phyloP scores from a whole-genome alignment of 805 yeast species.

The Hagleromyces aurorensis region DNA sequence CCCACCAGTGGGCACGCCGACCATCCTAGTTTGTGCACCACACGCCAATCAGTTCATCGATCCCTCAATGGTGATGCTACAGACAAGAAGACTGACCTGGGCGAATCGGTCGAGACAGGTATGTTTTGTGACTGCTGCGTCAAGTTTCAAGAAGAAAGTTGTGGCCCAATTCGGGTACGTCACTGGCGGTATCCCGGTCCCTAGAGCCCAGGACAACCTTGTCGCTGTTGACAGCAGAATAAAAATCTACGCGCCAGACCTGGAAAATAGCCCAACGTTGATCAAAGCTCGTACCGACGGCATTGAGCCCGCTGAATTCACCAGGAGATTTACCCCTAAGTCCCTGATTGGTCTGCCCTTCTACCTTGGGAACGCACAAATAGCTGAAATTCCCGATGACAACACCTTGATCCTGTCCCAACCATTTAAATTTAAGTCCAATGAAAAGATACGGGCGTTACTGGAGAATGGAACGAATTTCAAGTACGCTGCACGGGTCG shows the following conservation, averaged over 20 bases:
- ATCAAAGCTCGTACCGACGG: slow-evolving; percentile 47
- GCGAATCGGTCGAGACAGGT: slow-evolving; percentile 46
- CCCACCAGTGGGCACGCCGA: slow-evolving; percentile 36
- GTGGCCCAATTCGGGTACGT: slow-evolving; percentile 71
- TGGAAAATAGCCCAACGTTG: slow-evolving; percentile 38
- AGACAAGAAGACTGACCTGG: slow-evolving; percentile 40
- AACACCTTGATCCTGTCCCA: slow-evolving; percentile 58
- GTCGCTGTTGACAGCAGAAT: slow-evolving; percentile 52
- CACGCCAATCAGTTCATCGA: slow-evolving; percentile 86
- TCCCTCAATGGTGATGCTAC: slow-evolving; percentile 70
- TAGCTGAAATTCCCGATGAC: slow-evolving; percentile 60
- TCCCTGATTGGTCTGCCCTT: slow-evolving; percentile 74
- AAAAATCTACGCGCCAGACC: slow-evolving; percentile 46
- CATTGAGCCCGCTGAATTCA: slow-evolving; percentile 48
- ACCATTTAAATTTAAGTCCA: slow-evolving; percentile 52
- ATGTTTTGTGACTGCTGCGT: slow-evolving; percentile 76
- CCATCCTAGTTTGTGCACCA: slow-evolving; percentile 75
- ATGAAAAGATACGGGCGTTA: slow-evolving; percentile 35
- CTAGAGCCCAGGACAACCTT: slow-evolving; percentile 82
- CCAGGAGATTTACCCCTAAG: slow-evolving; percentile 47
- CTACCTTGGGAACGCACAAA: slow-evolving; percentile 67
- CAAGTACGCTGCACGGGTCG: slow-evolving; percentile 72
- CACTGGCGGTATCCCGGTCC: slow-evolving; percentile 80
- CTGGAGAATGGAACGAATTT: slow-evolving; percentile 53
- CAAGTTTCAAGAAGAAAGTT: slow-evolving; percentile 51